phyloP scores from a whole-genome alignment of 2,329 filamentous ascomycete species.

The Phaeophleospora eucalypticola region DNA sequence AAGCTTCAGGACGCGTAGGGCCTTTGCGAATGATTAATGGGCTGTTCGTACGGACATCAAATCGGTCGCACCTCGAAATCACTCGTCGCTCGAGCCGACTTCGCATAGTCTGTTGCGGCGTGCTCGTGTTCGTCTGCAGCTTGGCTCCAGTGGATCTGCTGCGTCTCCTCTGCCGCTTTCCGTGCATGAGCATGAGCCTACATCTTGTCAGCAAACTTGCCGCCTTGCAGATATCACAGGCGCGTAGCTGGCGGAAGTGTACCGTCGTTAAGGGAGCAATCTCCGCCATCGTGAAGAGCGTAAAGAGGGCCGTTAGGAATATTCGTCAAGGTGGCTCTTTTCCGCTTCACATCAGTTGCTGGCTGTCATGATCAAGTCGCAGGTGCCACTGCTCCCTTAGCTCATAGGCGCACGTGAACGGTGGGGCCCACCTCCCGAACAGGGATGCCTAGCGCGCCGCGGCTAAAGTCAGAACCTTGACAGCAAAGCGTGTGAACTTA shows the following conservation, averaged over 20 bases:
- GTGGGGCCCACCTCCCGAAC: not conserved
- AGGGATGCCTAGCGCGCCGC: not conserved
- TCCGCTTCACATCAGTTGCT: too few relatives aligned
- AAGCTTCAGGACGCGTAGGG: slow-evolving; percentile 75
- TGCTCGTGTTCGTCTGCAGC: slow-evolving; percentile 84
- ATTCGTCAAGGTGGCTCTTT: not conserved
- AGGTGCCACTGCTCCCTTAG: too few relatives aligned
- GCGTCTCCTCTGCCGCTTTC: slow-evolving; percentile 71
- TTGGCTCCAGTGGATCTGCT: slow-evolving; percentile 66
- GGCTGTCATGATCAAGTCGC: too few relatives aligned
- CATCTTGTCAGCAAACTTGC: slow-evolving; percentile 5
- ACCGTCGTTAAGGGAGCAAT: slow-evolving; percentile 8
- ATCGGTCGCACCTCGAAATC: slow-evolving; percentile 49
- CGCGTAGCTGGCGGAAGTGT: slow-evolving; percentile 3
- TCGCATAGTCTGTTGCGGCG: slow-evolving; percentile 83
- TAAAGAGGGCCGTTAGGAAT: not conserved
- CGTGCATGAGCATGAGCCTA: slow-evolving; percentile 86
- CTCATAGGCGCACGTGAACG: not conserved
- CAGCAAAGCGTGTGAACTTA: too few relatives aligned
- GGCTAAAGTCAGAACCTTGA: not conserved
- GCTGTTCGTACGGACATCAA: not conserved
- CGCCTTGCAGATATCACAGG: too few relatives aligned
- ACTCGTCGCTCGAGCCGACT: slow-evolving; percentile 69
- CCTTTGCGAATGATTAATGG: slow-evolving; percentile 54
- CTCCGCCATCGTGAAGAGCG: slow-evolving; percentile 7